Evolutionary conservation across 139 green algal species (phyloP), one percentile per base, ranked within the genome.

Genomic region (Chlamydomonas sp.): DNA sequence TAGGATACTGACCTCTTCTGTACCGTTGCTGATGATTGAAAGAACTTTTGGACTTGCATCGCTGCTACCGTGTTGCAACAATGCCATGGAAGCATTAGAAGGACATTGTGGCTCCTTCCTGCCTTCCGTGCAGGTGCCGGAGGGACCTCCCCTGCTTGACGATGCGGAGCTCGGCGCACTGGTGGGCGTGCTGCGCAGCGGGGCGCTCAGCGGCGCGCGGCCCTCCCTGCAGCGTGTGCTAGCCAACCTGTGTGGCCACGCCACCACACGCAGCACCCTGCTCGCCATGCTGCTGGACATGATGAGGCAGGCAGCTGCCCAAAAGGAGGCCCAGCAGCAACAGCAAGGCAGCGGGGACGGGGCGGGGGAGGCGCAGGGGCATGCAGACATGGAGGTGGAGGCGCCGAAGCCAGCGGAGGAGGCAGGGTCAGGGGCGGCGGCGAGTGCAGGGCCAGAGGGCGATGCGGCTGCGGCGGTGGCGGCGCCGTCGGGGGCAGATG

Each of bases 231-330:
- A 97, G 84, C 91, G 93, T 9, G 79, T 99, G 84, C 92, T 99
- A 8, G 79, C 95, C 77, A 98, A 99, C 89, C 90, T 99, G 63
- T 96, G 91, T 69, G 79, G 85, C 5, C 94, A 98, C 89, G 77
- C 89, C 2, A 77, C 72, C 31, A 96, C 94, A 0, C 87, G 96
- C 31, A 31, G 91, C 62, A 79, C 89, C 61, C 90, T 99, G 89
- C 90, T 98, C 71, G 81, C 78, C 59, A 93, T 97, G 83, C 91
- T 98, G 86, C 89, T 95, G 71, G 78, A 68, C 58, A 77, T 90
- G 77, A 78, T 95, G 80, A 83, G 92, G 0, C 63, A 72, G n/a
- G 82, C 82, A 8, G 72, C 76, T 76, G 73, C 58, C 17, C 84
- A 68, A 67, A 72, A 86, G 0, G 81, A 80, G 8, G 66, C 76